A percentile compares a stretch with the other conserved stretches of the same genome.
Evolutionary conservation across 2,329 filamentous ascomycete species (phyloP).

Genomic region (Aspergillus ruber): DNA sequence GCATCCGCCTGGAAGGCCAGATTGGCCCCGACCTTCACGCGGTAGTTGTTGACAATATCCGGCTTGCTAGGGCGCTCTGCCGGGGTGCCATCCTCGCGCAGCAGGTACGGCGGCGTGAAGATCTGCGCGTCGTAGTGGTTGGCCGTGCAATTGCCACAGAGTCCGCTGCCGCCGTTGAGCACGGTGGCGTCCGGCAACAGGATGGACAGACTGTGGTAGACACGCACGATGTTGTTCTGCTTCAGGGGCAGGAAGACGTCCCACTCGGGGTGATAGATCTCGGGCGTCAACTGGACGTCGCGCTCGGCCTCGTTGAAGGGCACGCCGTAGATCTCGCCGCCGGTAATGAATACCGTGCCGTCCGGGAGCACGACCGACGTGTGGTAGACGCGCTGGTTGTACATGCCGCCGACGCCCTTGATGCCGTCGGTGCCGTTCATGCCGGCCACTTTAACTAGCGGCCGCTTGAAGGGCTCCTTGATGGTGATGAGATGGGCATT

Average conservation of each 20-base stretch:
- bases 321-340: slow-evolving; percentile 40
- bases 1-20: not conserved
- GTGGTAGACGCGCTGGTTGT: slow-evolving; percentile 37
- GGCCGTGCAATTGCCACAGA: slow-evolving; percentile 43
- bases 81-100: slow-evolving; percentile 37
- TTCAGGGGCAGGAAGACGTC: slow-evolving; percentile 30
- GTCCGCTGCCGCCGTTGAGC: slow-evolving; percentile 47
- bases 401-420: slow-evolving; percentile 43
- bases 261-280: slow-evolving; percentile 42
- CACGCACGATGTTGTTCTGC: slow-evolving; percentile 16
- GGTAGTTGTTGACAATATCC: not conserved
- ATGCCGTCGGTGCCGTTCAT: slow-evolving; percentile 31
- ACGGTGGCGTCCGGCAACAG: slow-evolving; percentile 48
- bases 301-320: slow-evolving; percentile 40
- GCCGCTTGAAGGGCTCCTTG: not conserved
- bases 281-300: slow-evolving; percentile 36
- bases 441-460: slow-evolving; percentile 22
- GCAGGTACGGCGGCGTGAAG: slow-evolving; percentile 52
- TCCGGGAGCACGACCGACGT: slow-evolving; percentile 46
- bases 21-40: not conserved
- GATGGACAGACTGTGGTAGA: slow-evolving; percentile 47
- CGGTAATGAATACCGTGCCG: slow-evolving; percentile 43
- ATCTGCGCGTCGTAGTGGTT: slow-evolving; percentile 53
- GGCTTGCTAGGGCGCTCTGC: not conserved
- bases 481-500: not conserved